phyloP scores from a whole-genome alignment of 2,329 filamentous ascomycete species.

The Talaromyces verruculosus region DNA sequence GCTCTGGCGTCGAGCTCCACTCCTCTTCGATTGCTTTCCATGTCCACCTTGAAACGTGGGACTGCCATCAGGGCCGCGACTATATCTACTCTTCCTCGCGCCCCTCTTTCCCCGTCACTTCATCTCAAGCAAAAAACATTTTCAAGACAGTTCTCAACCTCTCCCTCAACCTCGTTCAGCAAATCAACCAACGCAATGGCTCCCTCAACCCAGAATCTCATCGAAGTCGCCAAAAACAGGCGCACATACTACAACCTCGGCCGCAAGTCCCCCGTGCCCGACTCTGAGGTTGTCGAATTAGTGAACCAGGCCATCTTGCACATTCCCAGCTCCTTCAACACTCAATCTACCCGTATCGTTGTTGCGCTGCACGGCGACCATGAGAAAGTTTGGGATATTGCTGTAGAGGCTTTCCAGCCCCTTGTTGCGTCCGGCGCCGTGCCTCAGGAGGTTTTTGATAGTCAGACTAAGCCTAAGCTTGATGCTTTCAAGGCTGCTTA shows the following conservation, averaged over 20 bases:
- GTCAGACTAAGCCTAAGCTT: conserved; percentile 47
- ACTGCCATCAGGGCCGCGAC: not conserved
- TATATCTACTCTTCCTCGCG: conserved; percentile 18
- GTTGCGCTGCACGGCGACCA: conserved; percentile 80
- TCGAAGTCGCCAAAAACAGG: conserved; percentile 36
- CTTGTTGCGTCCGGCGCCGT: conserved; percentile 60
- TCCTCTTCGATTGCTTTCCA: conserved; percentile 10
- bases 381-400: conserved; percentile 81
- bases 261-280: conserved; percentile 36
- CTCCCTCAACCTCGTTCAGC: not conserved
- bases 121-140: not conserved
- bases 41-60: not conserved
- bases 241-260: conserved; percentile 41
- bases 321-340: conserved; percentile 83
- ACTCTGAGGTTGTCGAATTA: conserved; percentile 39
- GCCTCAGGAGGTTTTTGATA: conserved; percentile 57
- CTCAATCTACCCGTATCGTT: conserved; percentile 74
- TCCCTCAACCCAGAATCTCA: conserved; percentile 27
- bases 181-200: conserved; percentile 18
- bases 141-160: conserved; percentile 10
- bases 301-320: conserved; percentile 58
- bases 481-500: conserved; percentile 68
- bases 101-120: conserved; percentile 6
- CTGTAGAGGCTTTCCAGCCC: conserved; percentile 62
- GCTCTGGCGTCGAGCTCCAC: conserved; percentile 5